Conservation (phyloP, 1,139 yeast species). For the Candida sp. region DNA sequence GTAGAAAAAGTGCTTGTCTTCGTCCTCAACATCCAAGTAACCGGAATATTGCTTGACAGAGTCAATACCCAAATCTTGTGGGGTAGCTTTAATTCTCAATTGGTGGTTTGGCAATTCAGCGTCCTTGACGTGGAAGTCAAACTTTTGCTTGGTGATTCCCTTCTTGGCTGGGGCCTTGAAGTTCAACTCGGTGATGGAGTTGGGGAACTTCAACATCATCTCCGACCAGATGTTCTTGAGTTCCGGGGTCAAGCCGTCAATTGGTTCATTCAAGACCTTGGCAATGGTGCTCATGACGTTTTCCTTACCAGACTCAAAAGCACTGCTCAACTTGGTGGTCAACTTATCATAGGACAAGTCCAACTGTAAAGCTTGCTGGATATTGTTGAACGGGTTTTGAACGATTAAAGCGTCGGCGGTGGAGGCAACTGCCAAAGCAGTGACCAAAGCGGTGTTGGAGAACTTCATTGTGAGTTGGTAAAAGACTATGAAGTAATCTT, state of each 20-base stretch:
- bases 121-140: conserved; percentile 60
- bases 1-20: conserved; percentile 72
- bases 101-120: conserved; percentile 55
- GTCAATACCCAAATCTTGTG: conserved; percentile 73
- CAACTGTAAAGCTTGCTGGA: conserved; percentile 34
- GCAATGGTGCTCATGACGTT: conserved; percentile 34
- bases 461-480: conserved; percentile 29
- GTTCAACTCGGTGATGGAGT: conserved; percentile 49
- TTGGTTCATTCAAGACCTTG: conserved; percentile 47
- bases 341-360: conserved; percentile 21
- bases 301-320: conserved; percentile 19
- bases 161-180: conserved; percentile 54
- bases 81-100: conserved; percentile 64
- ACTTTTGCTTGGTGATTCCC: conserved; percentile 33
- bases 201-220: conserved; percentile 61
- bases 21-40: conserved; percentile 82
- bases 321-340: conserved; percentile 15
- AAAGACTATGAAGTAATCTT: background rate
- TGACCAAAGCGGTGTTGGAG: conserved; percentile 18
- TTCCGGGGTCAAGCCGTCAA: conserved; percentile 50
- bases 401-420: conserved; percentile 33
- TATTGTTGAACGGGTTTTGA: conserved; percentile 28
- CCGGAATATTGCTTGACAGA: conserved; percentile 85
- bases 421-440: conserved; percentile 27
- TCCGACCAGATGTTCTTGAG: conserved; percentile 62